A percentile compares a stretch with the other conserved stretches of the same genome.
Evolutionary conservation across 2,329 filamentous ascomycete species (phyloP).

Genomic region (Scytalidium sp.): DNA sequence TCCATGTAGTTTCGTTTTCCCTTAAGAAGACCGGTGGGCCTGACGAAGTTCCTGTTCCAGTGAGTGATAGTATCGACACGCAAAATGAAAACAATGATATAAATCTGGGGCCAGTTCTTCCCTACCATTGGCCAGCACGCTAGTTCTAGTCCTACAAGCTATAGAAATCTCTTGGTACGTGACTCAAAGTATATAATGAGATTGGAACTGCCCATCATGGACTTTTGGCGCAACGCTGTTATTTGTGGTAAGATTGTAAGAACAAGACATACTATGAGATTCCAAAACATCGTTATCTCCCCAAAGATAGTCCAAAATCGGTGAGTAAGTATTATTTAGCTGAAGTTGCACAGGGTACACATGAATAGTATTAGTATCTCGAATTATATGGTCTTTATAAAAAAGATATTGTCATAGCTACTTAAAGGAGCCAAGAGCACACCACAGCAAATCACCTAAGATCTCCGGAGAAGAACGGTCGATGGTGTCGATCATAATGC

Average conservation of each 20-base stretch:
- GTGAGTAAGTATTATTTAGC: not conserved
- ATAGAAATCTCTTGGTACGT: constrained; percentile 38
- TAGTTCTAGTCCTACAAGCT: constrained; percentile 38
- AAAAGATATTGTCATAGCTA: too few relatives aligned
- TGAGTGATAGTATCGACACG: too few relatives aligned
- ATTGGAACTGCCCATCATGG: not conserved
- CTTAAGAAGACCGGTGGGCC: constrained; percentile 38
- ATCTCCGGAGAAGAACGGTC: too few relatives aligned
- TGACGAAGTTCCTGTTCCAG: not conserved
- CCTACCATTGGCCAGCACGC: constrained; percentile 42
- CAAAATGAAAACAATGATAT: not conserved
- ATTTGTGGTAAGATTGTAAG: not conserved
- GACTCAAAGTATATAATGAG: constrained; percentile 41
- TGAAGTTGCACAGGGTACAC: too few relatives aligned
- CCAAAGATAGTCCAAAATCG: not conserved
- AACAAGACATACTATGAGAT: not conserved
- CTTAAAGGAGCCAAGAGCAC: too few relatives aligned
- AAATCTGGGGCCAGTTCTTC: constrained; percentile 30
- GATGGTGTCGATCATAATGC: too few relatives aligned
- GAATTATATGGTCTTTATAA: too few relatives aligned
- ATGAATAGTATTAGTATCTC: too few relatives aligned
- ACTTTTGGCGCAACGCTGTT: not conserved
- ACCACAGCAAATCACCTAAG: too few relatives aligned
- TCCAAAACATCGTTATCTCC: not conserved
- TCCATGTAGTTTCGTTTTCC: constrained; percentile 40